Evolutionary conservation across 306 rosid species (phyloP), one percentile per base, ranked within the genome.

Genomic region (Fragaria iinumae): DNA sequence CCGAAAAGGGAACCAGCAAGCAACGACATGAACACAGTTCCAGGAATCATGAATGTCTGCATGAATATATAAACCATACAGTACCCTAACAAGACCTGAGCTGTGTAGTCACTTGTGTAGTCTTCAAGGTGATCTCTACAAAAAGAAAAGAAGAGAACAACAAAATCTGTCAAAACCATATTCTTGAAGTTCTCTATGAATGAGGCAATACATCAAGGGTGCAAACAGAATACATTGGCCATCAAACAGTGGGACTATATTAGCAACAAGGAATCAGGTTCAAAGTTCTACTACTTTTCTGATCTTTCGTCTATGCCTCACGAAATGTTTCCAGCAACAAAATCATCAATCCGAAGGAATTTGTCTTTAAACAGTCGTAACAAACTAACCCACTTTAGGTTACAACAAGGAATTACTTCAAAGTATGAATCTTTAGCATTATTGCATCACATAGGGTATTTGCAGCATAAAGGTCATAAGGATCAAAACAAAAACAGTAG

Each of bases 11-110:
- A 93, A 69, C 99, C 99, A 2, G 99, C 99, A 32, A 95, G 97
- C 81, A 95, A 84, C 47, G 99, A 95, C 99, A 95, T 95, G 86
- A 95, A 95, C 67, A 95, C 97, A 23, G 99, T 92, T 77, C 99
- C 99, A 3, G 99, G 99, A 83, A 95, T 95, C 99, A 95, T 95
- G 90, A 95, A 95, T 57, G 99, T 95, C 86, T 95, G 97, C 99
- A 95, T 95, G 90, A 92, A 95, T 55, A 95, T 91, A 81, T 95
- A 95, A 44, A 95, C 99, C 83, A 87, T 72, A 80, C 99, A 95
- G 87, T 95, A 95, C 52, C 99, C 97, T 78, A 92, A 91, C 88
- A 92, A 80, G 69, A 95, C 99, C 83, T 95, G 99, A 71, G 97
- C 96, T 48, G 99, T 92, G 90, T 95, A 95, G 87, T 95, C 98